These are phyloP conservation scores for Nematocida ironsii DNA, from an alignment of 371 early-diverging fungal genomes.

Conservation along the genomic window DNA sequence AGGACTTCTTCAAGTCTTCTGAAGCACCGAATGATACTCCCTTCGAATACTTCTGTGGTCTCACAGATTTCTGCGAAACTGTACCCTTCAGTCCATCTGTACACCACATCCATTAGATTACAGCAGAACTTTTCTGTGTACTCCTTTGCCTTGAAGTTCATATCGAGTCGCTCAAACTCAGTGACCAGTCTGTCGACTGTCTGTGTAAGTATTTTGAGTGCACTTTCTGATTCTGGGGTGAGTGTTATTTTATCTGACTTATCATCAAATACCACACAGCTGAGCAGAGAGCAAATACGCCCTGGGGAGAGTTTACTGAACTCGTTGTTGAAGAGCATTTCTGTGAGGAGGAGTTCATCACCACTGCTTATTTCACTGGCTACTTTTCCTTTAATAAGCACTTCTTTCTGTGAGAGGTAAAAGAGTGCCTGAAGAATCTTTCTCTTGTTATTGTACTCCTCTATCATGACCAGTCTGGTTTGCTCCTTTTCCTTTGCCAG, in stretches of 20 bases:
- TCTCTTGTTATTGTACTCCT: constrained; percentile 70
- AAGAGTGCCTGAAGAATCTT: constrained; percentile 67
- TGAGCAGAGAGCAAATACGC: constrained; percentile 82
- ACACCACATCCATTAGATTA: constrained; percentile 92
- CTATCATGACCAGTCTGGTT: constrained; percentile 67
- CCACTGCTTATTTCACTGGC: constrained; percentile 97
- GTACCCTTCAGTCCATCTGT: constrained; percentile 90
- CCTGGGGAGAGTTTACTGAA: constrained; percentile 85
- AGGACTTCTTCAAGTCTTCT: constrained; percentile 89
- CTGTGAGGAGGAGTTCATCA: constrained; percentile 91
- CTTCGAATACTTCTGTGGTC: constrained; percentile 92
- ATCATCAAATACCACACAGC: constrained; percentile 88
- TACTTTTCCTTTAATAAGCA: constrained; percentile 89
- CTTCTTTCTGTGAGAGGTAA: constrained; percentile 63
- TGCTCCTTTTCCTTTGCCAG: constrained; percentile 53
- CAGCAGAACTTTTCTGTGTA: constrained; percentile 68
- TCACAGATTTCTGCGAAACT: constrained; percentile 89
- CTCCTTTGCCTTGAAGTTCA: constrained; percentile 74
- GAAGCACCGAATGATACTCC: constrained; percentile 87
- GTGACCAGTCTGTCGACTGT: constrained; percentile 80
- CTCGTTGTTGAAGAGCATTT: constrained; percentile 94
- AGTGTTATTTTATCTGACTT: constrained; percentile 66
- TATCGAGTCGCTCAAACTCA: constrained; percentile 80
- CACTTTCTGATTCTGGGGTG: constrained; percentile 71
- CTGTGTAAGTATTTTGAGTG: constrained; percentile 79